Evolutionary conservation across 176 grass and related monocot genomes (phyloP), one percentile per base, ranked within the genome.

Genomic region (Oryza brachyantha): DNA sequence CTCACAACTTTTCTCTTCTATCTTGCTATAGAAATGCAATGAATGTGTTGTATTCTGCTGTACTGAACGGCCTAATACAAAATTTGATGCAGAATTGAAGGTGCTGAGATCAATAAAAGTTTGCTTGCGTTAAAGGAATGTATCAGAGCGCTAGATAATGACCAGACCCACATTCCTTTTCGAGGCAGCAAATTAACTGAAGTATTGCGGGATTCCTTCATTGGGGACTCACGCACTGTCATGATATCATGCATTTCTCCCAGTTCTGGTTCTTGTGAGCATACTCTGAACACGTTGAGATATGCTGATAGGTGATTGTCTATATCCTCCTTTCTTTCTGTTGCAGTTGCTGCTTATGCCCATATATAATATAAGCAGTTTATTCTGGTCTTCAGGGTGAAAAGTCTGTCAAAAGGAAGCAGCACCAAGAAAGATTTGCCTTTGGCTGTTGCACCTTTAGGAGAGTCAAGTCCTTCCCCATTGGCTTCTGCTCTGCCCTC

Each of bases 71-170:
- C 55, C 5, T 22, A 70, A 58, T 77, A 55, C 68, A 8, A 58
- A 71, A 72, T 85, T 62, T 26, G 41, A 73, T 86, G 76, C 88
- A 99, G 96, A 84, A 99, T 99, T 65, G 96, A 99, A 88, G 96
- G 96, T 54, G 96, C 96, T 61, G 96, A 99, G 86, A 99, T 99
- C 64, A 99, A 99, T 84, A 99, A 99, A 94, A 99, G 96, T 85
- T 90, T 99, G 83, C 88, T 99, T 84, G 96, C 92, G 24, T 86
- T 99, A 38, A 99, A 99, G 39, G 96, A 99, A 84, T 99, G 96
- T 79, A 99, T 99, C 69, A 86, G 96, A 82, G 96, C 96, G 72
- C 88, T 99, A 29, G 96, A 99, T 86, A 99, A 96, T 25, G 96
- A 99, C 68, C 92, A 99, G 67, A 92, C 78, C 79, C 96, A 99